Evolutionary conservation across 345 rosid species (phyloP).

Genomic region (Lepidium sativum): DNA sequence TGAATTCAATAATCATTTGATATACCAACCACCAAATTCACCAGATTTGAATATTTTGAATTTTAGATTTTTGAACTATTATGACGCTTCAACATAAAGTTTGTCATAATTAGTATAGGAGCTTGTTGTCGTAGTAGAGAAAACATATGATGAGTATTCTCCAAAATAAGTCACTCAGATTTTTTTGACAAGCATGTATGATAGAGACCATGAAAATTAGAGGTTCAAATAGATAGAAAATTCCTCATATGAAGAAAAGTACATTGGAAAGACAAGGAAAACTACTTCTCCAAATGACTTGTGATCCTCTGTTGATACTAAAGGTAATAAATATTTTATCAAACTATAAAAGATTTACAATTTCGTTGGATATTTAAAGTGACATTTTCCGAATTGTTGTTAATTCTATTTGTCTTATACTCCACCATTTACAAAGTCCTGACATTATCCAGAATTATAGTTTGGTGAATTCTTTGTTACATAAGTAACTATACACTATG

Average conservation of each 20-base stretch:
- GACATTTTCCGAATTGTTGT: too few species aligned
- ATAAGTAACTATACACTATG: too few species aligned
- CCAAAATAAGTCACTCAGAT: background rate
- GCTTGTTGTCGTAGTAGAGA: background rate
- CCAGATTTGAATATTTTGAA: background rate
- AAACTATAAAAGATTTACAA: too few species aligned
- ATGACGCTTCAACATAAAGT: background rate
- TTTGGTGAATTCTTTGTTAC: too few species aligned
- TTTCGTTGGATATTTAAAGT: too few species aligned
- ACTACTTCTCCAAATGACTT: background rate
- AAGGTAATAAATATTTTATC: background rate
- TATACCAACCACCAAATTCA: background rate
- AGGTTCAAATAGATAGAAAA: background rate
- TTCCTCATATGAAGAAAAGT: background rate
- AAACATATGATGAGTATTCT: background rate
- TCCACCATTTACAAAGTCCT: too few species aligned
- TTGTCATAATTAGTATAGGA: background rate
- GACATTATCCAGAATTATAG: too few species aligned
- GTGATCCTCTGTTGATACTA: background rate
- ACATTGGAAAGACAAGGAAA: background rate
- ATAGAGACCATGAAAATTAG: background rate
- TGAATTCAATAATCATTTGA: background rate
- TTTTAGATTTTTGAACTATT: background rate
- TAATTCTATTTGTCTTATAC: too few species aligned
- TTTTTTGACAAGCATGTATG: background rate